Base-by-base conservation (phyloP, 1,284 basidiomycete species). In the Inonotus obliquus region DNA sequence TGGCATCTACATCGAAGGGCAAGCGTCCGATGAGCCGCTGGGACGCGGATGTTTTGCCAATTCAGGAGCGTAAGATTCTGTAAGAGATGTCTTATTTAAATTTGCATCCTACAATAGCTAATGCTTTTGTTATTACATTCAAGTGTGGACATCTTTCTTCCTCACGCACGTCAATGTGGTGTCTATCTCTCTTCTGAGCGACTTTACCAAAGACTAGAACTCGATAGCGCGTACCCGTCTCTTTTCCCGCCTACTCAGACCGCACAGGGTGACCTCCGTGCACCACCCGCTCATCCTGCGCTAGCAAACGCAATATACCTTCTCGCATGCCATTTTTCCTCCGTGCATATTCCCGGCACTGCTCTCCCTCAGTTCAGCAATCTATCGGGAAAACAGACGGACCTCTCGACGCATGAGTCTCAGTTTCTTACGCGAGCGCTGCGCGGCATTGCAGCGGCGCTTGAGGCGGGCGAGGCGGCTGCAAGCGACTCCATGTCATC, bases 221-320 rank as follows among this genome's bases (percentile, higher is more conserved):
- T 80, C 56, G 74, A 75, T 45, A 73, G 80, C 37, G 79, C 82
- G 68, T 70, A 72, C 56, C 68, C 67, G 19, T 72, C 69, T 14
- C 65, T 71, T 32, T 64, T 64, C 41, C 61, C 66, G 17, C 67
- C 68, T 3, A 63, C 70, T 19, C 69, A 77, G 14, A 2, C 19
- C 13, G 7, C 4, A 13, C 32, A n/a, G 17, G 37, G 23, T 17
- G 57, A 59, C 6, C 19, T 49, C 41, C 52, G 25, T n/a, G 47
- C 58, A 10, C 53, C 57, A 21, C 57, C 57, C 27, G 62, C 81
- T 5, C 84, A 86, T 68, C 80, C 84, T 2, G 81, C 83, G 0
- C 76, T 87, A 38, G 75, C 81, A 67, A 83, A 84, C 67, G 80
- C 83, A 19, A 80, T 86, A 49, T 84, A 80, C 69, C 79, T 86